phyloP scores from a whole-genome alignment of 139 green algal genomes.

The Micractinium sp. region DNA sequence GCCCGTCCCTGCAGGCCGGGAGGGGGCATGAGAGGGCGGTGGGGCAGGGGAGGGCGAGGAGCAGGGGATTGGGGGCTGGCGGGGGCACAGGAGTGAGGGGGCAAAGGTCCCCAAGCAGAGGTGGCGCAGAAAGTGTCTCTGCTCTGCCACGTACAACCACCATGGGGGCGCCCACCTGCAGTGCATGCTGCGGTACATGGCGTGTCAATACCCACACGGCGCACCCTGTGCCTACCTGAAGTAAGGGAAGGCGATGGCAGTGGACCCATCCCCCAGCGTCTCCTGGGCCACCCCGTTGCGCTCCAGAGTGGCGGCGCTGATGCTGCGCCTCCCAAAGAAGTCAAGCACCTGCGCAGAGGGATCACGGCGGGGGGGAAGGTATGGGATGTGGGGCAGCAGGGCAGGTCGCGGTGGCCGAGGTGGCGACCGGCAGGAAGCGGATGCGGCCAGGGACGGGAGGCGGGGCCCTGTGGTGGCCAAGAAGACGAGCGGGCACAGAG shows the following conservation, averaged over 20 bases:
- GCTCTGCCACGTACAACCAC: too few relatives aligned
- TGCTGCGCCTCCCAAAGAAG: constrained; percentile 68
- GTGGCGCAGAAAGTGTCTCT: too few relatives aligned
- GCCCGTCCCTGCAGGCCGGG: constrained; percentile 46
- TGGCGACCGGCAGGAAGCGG: neutral
- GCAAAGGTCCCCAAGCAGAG: too few relatives aligned
- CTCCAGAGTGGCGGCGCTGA: constrained; percentile 58
- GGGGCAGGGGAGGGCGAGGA: neutral
- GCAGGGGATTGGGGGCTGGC: neutral
- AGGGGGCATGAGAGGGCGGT: neutral
- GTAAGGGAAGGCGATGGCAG: constrained; percentile 86
- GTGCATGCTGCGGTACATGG: neutral
- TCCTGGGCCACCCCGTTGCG: constrained; percentile 63
- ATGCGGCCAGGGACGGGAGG: neutral
- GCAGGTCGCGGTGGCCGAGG: neutral
- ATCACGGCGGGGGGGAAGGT: neutral
- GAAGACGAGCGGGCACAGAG: neutral
- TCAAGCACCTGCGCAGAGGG: constrained; percentile 31
- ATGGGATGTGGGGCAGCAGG: neutral
- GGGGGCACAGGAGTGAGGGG: neutral
- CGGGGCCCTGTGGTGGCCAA: too few relatives aligned
- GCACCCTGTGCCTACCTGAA: constrained; percentile 28
- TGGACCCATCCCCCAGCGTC: constrained; percentile 8
- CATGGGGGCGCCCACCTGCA: too few relatives aligned
- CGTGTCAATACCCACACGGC: neutral